A percentile compares a stretch with the other conserved stretches of the same genome.
phyloP scores from a whole-genome alignment of 2,329 filamentous ascomycete genomes.

The Pestalotiopsis sp. region DNA sequence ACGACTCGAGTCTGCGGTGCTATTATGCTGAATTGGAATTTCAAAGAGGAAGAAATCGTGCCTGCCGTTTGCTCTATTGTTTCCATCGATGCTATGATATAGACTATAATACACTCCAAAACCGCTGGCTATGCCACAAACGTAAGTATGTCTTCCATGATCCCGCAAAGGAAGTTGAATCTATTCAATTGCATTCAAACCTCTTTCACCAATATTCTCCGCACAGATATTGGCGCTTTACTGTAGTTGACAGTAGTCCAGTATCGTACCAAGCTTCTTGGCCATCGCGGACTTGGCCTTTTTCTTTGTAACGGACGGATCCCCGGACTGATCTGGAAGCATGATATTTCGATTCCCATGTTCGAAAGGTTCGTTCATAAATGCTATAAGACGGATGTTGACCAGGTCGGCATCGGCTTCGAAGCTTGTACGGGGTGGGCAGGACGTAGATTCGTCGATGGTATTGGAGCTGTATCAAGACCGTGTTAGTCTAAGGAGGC shows the following conservation, averaged over 20 bases:
- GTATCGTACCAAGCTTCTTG: background rate
- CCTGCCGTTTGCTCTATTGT: background rate
- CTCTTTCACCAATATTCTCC: background rate
- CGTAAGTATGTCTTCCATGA: background rate
- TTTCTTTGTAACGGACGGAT: background rate
- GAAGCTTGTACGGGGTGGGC: background rate
- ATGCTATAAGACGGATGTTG: background rate
- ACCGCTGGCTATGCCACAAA: too few species aligned
- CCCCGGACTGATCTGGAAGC: background rate
- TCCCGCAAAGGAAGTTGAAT: too few species aligned
- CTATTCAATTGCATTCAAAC: background rate
- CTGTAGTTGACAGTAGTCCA: background rate
- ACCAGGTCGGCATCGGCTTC: background rate
- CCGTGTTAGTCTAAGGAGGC: background rate
- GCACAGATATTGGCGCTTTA: background rate
- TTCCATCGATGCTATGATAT: background rate
- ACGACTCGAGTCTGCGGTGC: background rate
- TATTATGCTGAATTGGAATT: background rate
- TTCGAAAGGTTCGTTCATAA: background rate
- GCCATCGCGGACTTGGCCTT: background rate
- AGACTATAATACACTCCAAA: background rate
- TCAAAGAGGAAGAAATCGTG: background rate
- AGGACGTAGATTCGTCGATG: background rate
- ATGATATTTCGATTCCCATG: background rate
- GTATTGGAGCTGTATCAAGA: too few species aligned